Base-by-base conservation (phyloP, 2,329 filamentous ascomycete genomes). In the Colletotrichum caudatum region DNA sequence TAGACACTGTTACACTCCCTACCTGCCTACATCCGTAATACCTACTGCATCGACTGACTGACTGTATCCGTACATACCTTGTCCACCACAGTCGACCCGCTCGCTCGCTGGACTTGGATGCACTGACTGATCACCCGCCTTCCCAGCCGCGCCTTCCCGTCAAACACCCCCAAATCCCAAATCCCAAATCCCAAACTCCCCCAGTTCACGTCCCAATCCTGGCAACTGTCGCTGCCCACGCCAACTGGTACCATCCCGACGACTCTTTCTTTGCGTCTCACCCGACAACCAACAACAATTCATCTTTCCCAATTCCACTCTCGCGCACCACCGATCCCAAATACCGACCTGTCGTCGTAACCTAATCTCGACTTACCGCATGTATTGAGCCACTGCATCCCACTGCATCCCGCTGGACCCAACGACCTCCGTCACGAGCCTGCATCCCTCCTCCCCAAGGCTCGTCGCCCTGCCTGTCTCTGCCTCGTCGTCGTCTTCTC, bases 401-500 rank as follows among this genome's bases (percentile, higher is more conserved):
- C 41, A 50, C n/a, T n/a, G n/a, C n/a, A n/a, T n/a, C n/a, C n/a
- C n/a, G n/a, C n/a, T n/a, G n/a, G n/a, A 59, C 18, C 35, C 48
- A 72, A 58, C 51, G n/a, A 53, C 76, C 75, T 74, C 75, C 73
- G 74, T 72, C 75, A 74, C 69, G 60, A 72, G 69, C 64, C 72
- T 71, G 56, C 73, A 74, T 67, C 72, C 64, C 74, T 74, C 64
- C 74, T 74, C 74, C 72, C 73, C 71, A 64, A 62, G 46, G 54
- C 64, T 64, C 62, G 44, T 57, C 58, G 57, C 26, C 44, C 60
- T 74, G 53, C n/a, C 20, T 57, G 74, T 64, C 73, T 59, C 78
- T 77, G 75, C 77, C 79, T 74, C 77, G 78, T 74, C 76, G 78
- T 74, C 37, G 78, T 73, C 48, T 23, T 41, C 48, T 72, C 60